Evolutionary conservation across 345 rosid genomes (phyloP).

Genomic region (Eucalyptus shirleyi): DNA sequence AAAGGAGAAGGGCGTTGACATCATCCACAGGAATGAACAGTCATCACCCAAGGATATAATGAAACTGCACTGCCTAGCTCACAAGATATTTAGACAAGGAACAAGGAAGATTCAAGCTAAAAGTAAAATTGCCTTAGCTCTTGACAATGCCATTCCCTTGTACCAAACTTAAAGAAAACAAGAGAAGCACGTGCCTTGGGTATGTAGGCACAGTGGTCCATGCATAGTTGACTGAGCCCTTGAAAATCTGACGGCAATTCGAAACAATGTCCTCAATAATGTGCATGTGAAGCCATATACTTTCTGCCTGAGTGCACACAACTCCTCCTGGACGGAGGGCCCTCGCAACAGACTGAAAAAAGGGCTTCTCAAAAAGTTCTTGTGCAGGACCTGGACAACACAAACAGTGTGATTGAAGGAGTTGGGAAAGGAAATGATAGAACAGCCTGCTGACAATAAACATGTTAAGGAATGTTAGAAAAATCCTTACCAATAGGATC

Average conservation of each 20-base stretch:
- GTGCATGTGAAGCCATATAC: slow-evolving; percentile 99
- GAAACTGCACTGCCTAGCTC: not conserved
- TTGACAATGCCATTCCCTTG: not conserved
- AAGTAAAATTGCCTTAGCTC: not conserved
- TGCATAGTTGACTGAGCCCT: slow-evolving; percentile 92
- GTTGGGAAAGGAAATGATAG: not conserved
- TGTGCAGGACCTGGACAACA: slow-evolving; percentile 72
- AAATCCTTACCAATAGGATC: slow-evolving; percentile 65
- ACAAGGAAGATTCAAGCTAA: not conserved
- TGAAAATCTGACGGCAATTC: slow-evolving; percentile 80
- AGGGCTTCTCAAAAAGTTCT: slow-evolving; percentile 94
- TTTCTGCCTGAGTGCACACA: slow-evolving; percentile 90
- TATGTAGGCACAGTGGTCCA: slow-evolving; percentile 99
- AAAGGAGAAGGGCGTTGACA: not conserved
- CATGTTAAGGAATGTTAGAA: not conserved
- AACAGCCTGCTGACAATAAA: not conserved
- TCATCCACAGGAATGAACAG: not conserved
- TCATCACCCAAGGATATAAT: not conserved
- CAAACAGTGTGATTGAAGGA: not conserved
- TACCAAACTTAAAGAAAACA: not conserved
- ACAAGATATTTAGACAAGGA: not conserved
- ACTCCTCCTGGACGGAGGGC: slow-evolving; percentile 99
- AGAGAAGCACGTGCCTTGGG: slow-evolving; percentile 45
- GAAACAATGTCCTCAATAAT: slow-evolving; percentile 83
- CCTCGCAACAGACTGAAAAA: slow-evolving; percentile 66